A percentile compares a stretch with the other conserved stretches of the same genome.
phyloP scores from a whole-genome alignment of 148 eudicot genomes.

The Cornus controversa region DNA sequence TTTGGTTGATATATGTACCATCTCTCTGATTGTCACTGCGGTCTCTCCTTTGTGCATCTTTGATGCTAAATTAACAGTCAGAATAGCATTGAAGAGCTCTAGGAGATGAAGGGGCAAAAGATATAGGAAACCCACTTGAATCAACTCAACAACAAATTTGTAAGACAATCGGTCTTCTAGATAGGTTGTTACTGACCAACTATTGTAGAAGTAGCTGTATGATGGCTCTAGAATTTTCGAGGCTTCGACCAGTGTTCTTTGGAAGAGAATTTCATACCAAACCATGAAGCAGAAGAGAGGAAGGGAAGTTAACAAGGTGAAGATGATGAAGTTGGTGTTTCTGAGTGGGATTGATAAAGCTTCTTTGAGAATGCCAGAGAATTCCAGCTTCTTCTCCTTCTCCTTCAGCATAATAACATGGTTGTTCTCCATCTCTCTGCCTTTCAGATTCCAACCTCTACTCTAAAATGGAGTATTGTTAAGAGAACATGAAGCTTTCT shows the following conservation, averaged over 20 bases:
- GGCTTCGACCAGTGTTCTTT: slow-evolving; percentile 14
- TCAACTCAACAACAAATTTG: neutral
- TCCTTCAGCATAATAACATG: neutral
- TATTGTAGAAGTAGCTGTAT: neutral
- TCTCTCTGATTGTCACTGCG: neutral
- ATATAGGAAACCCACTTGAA: slow-evolving; percentile 15
- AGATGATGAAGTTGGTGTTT: slow-evolving; percentile 18
- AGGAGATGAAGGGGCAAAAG: slow-evolving; percentile 24
- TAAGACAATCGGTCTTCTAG: neutral
- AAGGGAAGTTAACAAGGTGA: slow-evolving; percentile 17
- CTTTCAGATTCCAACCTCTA: neutral
- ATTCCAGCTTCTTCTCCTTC: neutral
- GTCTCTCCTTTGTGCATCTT: slow-evolving; percentile 9
- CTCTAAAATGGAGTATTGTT: neutral
- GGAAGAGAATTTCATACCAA: slow-evolving; percentile 18
- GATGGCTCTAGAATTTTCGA: slow-evolving; percentile 11
- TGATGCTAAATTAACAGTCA: slow-evolving; percentile 21
- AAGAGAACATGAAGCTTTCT: neutral
- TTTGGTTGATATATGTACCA: neutral
- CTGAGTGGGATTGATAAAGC: slow-evolving; percentile 13
- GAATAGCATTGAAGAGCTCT: slow-evolving; percentile 13
- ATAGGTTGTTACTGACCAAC: neutral
- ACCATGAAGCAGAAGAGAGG: slow-evolving; percentile 27
- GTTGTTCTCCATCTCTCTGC: neutral
- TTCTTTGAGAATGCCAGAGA: slow-evolving; percentile 9